phyloP scores from a whole-genome alignment of 2,329 filamentous ascomycete species.

The Ophiostoma ulmi region DNA sequence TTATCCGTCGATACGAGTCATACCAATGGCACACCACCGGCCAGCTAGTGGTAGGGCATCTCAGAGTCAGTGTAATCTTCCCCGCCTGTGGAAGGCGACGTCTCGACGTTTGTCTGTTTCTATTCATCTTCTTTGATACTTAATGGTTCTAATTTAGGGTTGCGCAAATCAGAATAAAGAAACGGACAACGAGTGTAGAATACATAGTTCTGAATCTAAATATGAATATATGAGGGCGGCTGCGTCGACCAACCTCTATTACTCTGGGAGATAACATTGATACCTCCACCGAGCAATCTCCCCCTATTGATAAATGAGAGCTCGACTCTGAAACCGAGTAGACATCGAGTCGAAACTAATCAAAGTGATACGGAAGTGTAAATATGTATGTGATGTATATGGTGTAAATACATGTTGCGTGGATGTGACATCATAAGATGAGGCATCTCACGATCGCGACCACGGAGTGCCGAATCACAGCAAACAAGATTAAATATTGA shows the following conservation, averaged over 20 bases:
- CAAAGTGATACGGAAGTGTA: neutral
- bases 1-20: constrained; percentile 9
- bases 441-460: neutral
- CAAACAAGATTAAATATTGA: too few species aligned
- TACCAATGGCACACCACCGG: neutral
- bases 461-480: too few species aligned
- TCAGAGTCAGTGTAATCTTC: neutral
- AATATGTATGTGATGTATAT: neutral
- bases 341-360: neutral
- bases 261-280: neutral
- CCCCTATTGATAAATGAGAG: neutral
- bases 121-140: neutral
- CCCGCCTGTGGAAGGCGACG: neutral
- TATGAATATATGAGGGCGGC: neutral
- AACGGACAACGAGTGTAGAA: neutral
- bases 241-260: neutral
- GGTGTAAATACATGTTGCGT: neutral
- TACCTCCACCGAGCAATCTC: neutral
- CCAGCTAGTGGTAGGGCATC: neutral
- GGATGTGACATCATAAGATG: constrained; percentile 7
- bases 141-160: neutral
- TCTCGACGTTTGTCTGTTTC: neutral
- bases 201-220: too few species aligned
- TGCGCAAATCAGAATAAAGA: neutral
- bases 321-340: too few species aligned